Conservation (phyloP, 257 asterid genomes). For the Handroanthus guayacan region DNA sequence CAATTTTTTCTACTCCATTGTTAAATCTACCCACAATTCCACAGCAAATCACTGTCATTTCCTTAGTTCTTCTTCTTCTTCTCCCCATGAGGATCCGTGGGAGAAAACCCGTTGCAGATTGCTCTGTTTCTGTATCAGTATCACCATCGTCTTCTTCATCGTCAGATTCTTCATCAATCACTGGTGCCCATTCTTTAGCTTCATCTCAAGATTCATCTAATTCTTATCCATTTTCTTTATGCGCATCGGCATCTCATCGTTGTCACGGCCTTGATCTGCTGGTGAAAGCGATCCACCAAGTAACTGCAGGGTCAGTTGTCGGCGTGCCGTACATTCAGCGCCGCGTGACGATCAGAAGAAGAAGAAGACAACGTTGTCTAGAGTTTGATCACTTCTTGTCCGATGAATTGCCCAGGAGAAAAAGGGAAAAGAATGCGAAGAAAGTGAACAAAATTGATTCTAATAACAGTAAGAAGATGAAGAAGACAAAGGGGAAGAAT, state of each 20-base stretch:
- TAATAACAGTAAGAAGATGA: conserved; percentile 23
- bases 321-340: conserved; percentile 88
- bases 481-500: conserved; percentile 40
- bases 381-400: conserved; percentile 43
- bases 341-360: conserved; percentile 63
- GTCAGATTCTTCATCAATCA: conserved; percentile 57
- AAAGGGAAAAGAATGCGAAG: conserved; percentile 26
- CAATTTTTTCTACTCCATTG: conserved; percentile 27
- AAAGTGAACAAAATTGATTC: conserved; percentile 10
- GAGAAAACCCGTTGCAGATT: conserved; percentile 14
- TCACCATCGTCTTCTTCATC: conserved; percentile 47
- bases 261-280: conserved; percentile 92
- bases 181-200: conserved; percentile 49
- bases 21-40: conserved; percentile 8
- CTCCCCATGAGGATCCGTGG: conserved; percentile 50
- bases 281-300: conserved; percentile 85
- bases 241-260: conserved; percentile 40
- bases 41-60: conserved; percentile 25
- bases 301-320: conserved; percentile 71
- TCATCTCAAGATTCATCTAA: conserved; percentile 67
- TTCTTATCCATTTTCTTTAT: conserved; percentile 37
- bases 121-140: conserved; percentile 34
- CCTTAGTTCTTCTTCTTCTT: background rate
- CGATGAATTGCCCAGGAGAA: conserved; percentile 34
- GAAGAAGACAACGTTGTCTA: conserved; percentile 48